phyloP scores from a whole-genome alignment of 768 basidiomycete species.

The Russula sp. region DNA sequence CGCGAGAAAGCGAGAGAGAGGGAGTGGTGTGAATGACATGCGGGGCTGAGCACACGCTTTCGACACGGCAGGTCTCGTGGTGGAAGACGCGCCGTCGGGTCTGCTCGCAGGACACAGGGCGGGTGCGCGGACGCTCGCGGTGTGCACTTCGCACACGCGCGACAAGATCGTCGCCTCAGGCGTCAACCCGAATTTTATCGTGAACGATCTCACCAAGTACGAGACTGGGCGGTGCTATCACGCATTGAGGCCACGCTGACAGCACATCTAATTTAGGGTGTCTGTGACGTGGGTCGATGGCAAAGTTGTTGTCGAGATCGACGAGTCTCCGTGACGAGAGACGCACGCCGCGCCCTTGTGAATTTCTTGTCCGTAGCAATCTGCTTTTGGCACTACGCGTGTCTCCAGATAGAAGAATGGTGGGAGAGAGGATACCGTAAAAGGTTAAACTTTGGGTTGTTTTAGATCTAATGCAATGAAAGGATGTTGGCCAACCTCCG shows the following conservation, averaged over 20 bases:
- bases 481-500: neutral
- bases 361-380: neutral
- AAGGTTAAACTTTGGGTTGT: neutral
- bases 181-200: slow-evolving; percentile 62
- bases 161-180: slow-evolving; percentile 51
- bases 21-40: neutral
- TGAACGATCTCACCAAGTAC: slow-evolving; percentile 65
- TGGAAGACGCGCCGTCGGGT: slow-evolving; percentile 89
- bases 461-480: neutral
- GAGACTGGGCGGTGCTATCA: slow-evolving; percentile 30
- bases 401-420: neutral
- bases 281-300: slow-evolving; percentile 46
- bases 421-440: neutral
- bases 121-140: slow-evolving; percentile 72
- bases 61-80: slow-evolving; percentile 60
- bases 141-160: slow-evolving; percentile 74
- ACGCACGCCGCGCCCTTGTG: no score
- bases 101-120: slow-evolving; percentile 71
- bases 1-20: neutral
- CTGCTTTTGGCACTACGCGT: no score
- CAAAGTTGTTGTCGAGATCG: slow-evolving; percentile 48
- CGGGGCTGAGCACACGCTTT: slow-evolving; percentile 15
- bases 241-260: slow-evolving; percentile 2
- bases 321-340: slow-evolving; percentile 35
- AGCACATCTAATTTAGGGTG: slow-evolving; percentile 40